Base-by-base conservation (phyloP, 108 stramenopile genomes). In the Pinguiococcus pyrenoidosus region DNA sequence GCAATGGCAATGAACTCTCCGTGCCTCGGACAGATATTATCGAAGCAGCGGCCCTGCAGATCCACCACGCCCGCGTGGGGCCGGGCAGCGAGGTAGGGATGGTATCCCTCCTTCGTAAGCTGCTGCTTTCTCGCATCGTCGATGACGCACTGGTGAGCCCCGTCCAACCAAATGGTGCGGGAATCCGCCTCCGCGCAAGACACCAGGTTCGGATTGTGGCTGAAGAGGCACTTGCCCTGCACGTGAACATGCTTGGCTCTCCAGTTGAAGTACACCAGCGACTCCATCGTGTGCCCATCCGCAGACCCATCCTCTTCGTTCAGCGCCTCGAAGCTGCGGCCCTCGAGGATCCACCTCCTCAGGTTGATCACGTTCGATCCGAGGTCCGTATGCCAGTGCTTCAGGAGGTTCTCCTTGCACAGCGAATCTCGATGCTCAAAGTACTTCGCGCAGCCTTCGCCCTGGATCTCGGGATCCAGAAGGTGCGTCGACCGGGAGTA, bases 401-500 rank as follows among this genome's bases (percentile, higher is more conserved):
- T 13, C 6, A 45, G 18, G 13, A 30, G 44, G 44, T 45, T 45
- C 44, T 2, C 20, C n/a, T 45, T 45, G 18, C 44, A 45, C 2
- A 16, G 3, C 18, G 13, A 12, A 10, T 45, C 13, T 2, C 14
- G 5, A 3, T 9, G 12, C 6, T 12, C 7, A 10, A 45, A 45
- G 29, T 30, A 45, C 13, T 18, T 12, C 44, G 7, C 44, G 44
- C 44, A 45, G n/a, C n/a, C n/a, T n/a, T n/a, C n/a, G n/a, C n/a
- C n/a, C n/a, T n/a, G n/a, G n/a, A n/a, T n/a, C n/a, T n/a, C n/a
- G n/a, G n/a, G n/a, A 8, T 41, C 40, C 6, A 41, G 23, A 7
- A 7, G 7, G 23, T 41, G 40, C 6, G 8, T 8, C n/a, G n/a
- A 45, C 13, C 44, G 28, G n/a, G 44, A 45, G 44, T 45, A 45